Evolutionary conservation across 2,329 filamentous ascomycete genomes (phyloP).

Genomic region (Macrophomina tecta): DNA sequence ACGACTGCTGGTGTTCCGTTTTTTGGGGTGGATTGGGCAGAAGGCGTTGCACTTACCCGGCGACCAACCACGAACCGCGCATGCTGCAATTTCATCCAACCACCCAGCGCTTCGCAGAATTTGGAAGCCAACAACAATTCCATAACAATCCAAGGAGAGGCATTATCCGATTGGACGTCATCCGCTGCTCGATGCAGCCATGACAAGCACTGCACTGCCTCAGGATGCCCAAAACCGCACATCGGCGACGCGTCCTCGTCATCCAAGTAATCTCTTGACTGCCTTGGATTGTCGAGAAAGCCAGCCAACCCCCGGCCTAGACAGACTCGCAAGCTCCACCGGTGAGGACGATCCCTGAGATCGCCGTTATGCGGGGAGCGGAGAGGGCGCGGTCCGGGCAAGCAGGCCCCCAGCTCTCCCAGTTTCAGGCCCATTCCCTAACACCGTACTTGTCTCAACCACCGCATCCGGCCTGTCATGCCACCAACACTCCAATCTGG

Average conservation of each 20-base stretch:
- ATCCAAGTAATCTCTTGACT: slow-evolving; percentile 10
- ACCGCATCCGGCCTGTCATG: slow-evolving; percentile 7
- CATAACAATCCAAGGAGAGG: not conserved
- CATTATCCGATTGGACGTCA: not conserved
- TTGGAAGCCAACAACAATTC: not conserved
- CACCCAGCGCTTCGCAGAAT: not conserved
- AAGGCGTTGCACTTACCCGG: not conserved
- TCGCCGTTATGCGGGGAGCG: slow-evolving; percentile 22
- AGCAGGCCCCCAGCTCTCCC: slow-evolving; percentile 13
- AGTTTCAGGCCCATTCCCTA: not conserved
- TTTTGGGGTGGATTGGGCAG: not conserved
- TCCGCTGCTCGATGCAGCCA: not conserved
- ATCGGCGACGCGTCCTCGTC: not conserved
- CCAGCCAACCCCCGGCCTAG: not conserved
- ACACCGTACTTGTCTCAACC: slow-evolving; percentile 14
- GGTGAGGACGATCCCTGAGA: not conserved
- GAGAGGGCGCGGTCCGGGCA: slow-evolving; percentile 11
- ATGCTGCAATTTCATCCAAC: not conserved
- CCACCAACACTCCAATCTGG: slow-evolving; percentile 5
- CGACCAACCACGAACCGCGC: not conserved
- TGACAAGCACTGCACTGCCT: not conserved
- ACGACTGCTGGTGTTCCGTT: not conserved
- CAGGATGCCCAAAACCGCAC: not conserved
- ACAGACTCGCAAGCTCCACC: not conserved
- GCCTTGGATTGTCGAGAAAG: not conserved